Conservation (phyloP, 2,329 filamentous ascomycete species). For the Xylariales sp. region DNA sequence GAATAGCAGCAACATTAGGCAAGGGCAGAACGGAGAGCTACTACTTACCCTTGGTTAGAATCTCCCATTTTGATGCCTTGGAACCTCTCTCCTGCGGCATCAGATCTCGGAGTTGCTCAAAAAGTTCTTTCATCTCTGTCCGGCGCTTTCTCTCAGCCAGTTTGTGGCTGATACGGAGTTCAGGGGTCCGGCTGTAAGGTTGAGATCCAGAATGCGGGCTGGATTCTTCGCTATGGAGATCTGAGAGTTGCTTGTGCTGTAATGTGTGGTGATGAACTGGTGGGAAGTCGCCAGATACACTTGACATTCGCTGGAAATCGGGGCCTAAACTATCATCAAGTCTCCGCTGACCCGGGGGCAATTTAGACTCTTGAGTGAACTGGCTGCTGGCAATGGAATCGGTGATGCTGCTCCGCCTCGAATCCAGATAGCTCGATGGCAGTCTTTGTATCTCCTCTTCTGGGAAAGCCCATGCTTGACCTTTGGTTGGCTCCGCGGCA, state of each 20-base stretch:
- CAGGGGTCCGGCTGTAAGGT: conserved; percentile 78
- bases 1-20: too few relatives aligned
- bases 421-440: conserved; percentile 51
- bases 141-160: conserved; percentile 78
- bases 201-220: conserved; percentile 53
- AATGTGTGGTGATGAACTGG: conserved; percentile 69
- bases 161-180: conserved; percentile 79
- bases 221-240: conserved; percentile 57
- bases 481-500: conserved; percentile 75
- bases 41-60: conserved; percentile 73
- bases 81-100: conserved; percentile 78
- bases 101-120: conserved; percentile 73
- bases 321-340: conserved; percentile 55
- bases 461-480: conserved; percentile 80
- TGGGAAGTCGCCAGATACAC: conserved; percentile 50
- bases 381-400: conserved; percentile 78
- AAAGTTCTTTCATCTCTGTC: conserved; percentile 85
- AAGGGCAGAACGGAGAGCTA: conserved; percentile 1
- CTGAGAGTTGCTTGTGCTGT: conserved; percentile 68
- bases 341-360: conserved; percentile 68
- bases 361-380: conserved; percentile 67
- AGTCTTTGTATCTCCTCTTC: conserved; percentile 61
- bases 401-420: conserved; percentile 70
- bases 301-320: conserved; percentile 44
- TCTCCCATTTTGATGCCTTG: conserved; percentile 88